Evolutionary conservation across 805 yeast genomes (phyloP), one percentile per base, ranked within the genome.

Genomic region (Starmerella asiatica): DNA sequence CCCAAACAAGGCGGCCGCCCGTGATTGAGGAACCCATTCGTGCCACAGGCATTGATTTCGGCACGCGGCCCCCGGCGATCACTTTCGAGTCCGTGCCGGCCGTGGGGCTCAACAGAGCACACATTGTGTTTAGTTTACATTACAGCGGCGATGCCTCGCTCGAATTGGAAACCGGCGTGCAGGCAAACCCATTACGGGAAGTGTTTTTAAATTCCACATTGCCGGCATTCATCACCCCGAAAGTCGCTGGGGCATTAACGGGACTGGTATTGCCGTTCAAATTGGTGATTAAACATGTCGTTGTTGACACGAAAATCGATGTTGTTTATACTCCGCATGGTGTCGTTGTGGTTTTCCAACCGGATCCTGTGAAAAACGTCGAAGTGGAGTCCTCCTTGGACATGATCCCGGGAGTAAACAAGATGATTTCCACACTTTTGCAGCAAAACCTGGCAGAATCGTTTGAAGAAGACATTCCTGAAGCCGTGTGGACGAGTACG

Each of bases 81-180:
- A 88, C 79, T 56, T 77, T 81, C 23, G 61, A 79, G 45, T 88
- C 81, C 5, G 40, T 52, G 12, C 44, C 39, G 21, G 41, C 79
- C 53, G 60, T 81, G 30, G 83, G 72, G 5, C 65, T 65, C 15
- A 56, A 64, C 79, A 51, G 86, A 77, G 20, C 57, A 31, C 57
- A 60, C 28, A 53, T 62, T 15, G 78, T 80, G n/a, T 81, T 81
- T 64, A 76, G 76, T 48, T 68, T 81, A 48, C 75, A 72, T 47
- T 81, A 82, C 56, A 62, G 65, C 29, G 93, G 93, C 2, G 84
- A 81, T 56, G 81, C 85, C 19, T 69, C 69, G 41, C 66, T 81
- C 33, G 75, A 81, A 1, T 63, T 81, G 38, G 73, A 73, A 40
- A 81, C 93, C 0, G 72, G 73, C 36, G 81, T 81, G 11, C 82